Base-by-base conservation (phyloP, 2,329 filamentous ascomycete genomes). In the Chlorencoelia australis region DNA sequence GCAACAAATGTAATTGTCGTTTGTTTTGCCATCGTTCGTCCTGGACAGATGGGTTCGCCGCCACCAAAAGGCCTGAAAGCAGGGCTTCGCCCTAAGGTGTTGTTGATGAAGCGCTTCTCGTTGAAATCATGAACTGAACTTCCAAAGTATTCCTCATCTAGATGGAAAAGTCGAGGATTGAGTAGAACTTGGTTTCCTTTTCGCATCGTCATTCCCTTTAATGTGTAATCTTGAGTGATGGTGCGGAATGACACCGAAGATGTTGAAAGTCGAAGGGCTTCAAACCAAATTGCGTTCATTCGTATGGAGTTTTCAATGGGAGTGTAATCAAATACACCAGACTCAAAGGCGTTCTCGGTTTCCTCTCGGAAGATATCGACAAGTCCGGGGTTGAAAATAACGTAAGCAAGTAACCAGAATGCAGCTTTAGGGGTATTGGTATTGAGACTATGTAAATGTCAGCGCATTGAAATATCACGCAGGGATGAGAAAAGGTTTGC, bases 321-420 rank as follows among this genome's bases (percentile, higher is more conserved):
- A 16, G 19, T 19, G 7, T 20, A 13, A 18, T 27, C 22, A 18
- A 28, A 5, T 3, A 10, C 13, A 14, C 19, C 33, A 1, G 21
- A 22, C 17, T 15, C 7, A 15, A 40, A 32, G 11, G 38, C 33
- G 10, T 13, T 14, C 7, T 13, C n/a, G 4, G 35, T 38, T 14
- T 42, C 39, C 15, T 19, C 10, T 7, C 27, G 11, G 11, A 38
- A 20, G 8, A 8, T 25, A 15, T 21, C 19, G 7, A 19, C 5
- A 2, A 38, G 24, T 6, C 18, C 15, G 4, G 34, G 35, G 14
- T 21, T 15, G 18, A 20, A 17, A 2, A 38, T 14, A 25, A 42
- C 14, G 14, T 42, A 35, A 11, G 39, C 13, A 11, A 38, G 15
- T 21, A 42, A 26, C 39, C 39, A 42, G 22, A 42, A 42, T 4